phyloP scores from a whole-genome alignment of 345 rosid species.

The Populus nigra region DNA sequence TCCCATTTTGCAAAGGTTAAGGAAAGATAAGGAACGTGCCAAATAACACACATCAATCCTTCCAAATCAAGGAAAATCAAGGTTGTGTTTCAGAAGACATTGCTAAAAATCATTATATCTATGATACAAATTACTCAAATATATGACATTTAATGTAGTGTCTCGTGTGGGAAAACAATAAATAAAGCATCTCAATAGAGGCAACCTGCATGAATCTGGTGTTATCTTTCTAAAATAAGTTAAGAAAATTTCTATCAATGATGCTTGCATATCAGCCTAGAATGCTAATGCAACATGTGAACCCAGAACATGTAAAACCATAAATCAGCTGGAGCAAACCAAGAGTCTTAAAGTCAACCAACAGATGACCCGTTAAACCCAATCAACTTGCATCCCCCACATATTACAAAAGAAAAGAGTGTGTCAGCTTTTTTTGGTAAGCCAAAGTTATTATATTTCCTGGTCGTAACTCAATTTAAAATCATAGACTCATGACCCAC shows the following conservation, averaged over 20 bases:
- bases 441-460: not conserved
- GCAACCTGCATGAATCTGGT: not conserved
- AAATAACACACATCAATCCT: not conserved
- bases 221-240: not conserved
- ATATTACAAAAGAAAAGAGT: not conserved
- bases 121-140: not conserved
- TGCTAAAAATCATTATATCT: not conserved
- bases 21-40: not conserved
- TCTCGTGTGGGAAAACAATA: not conserved
- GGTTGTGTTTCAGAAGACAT: not conserved
- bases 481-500: not conserved
- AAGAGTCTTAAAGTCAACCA: not conserved
- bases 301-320: not conserved
- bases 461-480: not conserved
- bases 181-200: not conserved
- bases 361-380: not conserved
- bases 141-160: not conserved
- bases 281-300: not conserved
- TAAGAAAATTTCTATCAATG: no score
- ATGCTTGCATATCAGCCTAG: not conserved
- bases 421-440: not conserved
- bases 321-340: not conserved
- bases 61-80: not conserved
- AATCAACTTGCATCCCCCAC: not conserved
- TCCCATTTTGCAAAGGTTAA: not conserved